These are phyloP conservation scores for Metarhizium rileyi DNA, from an alignment of 2,329 filamentous ascomycete species.

Conservation along the genomic window DNA sequence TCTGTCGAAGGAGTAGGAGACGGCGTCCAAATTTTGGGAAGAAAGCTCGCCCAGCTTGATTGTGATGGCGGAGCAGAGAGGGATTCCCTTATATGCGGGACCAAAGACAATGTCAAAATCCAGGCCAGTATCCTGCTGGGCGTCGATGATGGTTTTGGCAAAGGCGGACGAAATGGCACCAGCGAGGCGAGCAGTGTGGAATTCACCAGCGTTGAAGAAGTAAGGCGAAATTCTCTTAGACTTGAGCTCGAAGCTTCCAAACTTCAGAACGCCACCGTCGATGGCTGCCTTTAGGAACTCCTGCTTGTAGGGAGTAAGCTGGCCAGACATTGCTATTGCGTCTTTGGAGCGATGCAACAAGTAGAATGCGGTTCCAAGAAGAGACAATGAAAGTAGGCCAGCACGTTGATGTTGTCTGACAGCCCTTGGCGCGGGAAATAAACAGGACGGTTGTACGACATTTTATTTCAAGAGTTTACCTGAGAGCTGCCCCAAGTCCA, in stretches of 20 bases:
- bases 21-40: conserved; percentile 51
- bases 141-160: conserved; percentile 53
- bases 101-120: conserved; percentile 82
- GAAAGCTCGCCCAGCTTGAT: conserved; percentile 67
- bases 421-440: not conserved
- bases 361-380: not conserved
- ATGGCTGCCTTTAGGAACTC: conserved; percentile 63
- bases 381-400: not conserved
- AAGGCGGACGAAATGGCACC: conserved; percentile 73
- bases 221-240: conserved; percentile 87
- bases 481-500: too few species aligned
- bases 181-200: conserved; percentile 73
- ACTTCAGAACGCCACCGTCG: conserved; percentile 61
- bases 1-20: conserved; percentile 85
- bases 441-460: too few species aligned
- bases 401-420: not conserved
- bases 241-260: conserved; percentile 83
- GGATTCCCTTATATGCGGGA: conserved; percentile 95
- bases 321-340: conserved; percentile 12
- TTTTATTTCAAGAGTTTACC: too few species aligned
- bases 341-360: not conserved
- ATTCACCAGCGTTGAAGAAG: conserved; percentile 94
- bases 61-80: conserved; percentile 68
- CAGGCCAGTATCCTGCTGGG: conserved; percentile 31
- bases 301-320: conserved; percentile 56